Evolutionary conservation across 768 basidiomycete species (phyloP), one percentile per base, ranked within the genome.

Genomic region (Lactarius sanguifluus): DNA sequence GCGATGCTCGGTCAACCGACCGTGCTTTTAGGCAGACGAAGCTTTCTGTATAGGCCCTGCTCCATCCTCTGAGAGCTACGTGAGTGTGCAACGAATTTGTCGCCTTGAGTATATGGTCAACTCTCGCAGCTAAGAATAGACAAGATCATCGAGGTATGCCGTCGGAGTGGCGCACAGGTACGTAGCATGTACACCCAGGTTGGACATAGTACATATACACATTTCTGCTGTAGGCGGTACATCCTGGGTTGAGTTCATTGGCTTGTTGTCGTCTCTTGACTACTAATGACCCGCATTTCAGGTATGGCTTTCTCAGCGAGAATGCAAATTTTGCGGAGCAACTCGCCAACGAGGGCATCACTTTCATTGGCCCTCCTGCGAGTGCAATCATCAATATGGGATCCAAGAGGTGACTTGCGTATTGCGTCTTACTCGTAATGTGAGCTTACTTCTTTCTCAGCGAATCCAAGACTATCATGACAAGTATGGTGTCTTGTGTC

Each of bases 381-480:
- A 84, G 83, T 71, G 94, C 96, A 36, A 98, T 98, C 68, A 78
- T 90, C 16, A 91, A 89, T 72, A 98, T 97, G 96, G 96, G 95
- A 1, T 95, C 92, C 0, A 97, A 98, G 81, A 93, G 94, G 91
- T 92, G 32, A 65, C 5, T 5, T n/a, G 8, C 18, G n/a, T 25
- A 4, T 30, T 55, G 2, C 16, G 2, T 40, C 36, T 23, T 30
- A 36, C 13, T 40, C 2, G 30, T 54, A 13, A 10, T 58, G 34
- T 18, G 20, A 43, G 28, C 57, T 15, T 59, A 65, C 13, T 10
- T 18, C 10, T 59, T 38, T 52, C 57, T n/a, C 64, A 91, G 93
- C 64, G 94, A 96, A 81, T 95, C 93, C 45, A 98, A 98, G 80
- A 94, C 92, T 66, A 96, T 96, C 73, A 96, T 96, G 94, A 83